Percentiles rank a stretch among this genome's conserved stretches.
Conservation (phyloP, 2,329 filamentous ascomycete genomes). For the Fusarium torulosum region DNA sequence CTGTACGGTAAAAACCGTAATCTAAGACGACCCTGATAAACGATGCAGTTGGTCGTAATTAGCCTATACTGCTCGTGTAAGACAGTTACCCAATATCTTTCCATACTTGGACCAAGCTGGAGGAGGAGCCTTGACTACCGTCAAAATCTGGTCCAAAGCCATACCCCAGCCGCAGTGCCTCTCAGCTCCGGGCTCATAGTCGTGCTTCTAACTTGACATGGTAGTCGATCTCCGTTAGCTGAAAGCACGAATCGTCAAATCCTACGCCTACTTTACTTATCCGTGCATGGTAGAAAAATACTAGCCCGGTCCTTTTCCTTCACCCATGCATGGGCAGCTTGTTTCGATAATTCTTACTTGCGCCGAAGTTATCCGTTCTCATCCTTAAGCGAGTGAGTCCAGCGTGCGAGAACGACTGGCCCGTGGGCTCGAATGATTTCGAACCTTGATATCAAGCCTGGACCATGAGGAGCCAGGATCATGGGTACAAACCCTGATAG, state of each 20-base stretch:
- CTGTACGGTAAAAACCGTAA: neutral
- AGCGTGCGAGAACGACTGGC: constrained; percentile 49
- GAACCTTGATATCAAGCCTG: constrained; percentile 28
- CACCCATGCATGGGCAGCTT: neutral
- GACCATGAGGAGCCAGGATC: constrained; percentile 26
- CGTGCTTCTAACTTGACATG: constrained; percentile 19
- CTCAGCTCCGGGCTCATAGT: constrained; percentile 8
- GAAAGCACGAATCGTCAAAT: constrained; percentile 5
- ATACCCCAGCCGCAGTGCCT: constrained; percentile 4
- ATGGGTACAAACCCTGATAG: constrained; percentile 25
- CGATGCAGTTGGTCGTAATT: neutral
- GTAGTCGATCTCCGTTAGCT: constrained; percentile 28
- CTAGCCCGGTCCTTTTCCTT: neutral
- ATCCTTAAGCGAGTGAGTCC: constrained; percentile 21
- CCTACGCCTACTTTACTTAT: neutral
- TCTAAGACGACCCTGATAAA: neutral
- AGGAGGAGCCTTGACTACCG: constrained; percentile 17
- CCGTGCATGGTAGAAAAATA: neutral
- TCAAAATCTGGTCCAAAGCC: neutral
- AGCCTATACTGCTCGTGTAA: neutral
- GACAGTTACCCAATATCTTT: too few relatives aligned
- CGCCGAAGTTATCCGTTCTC: constrained; percentile 29
- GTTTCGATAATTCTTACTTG: constrained; percentile 1
- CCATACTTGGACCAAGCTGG: neutral
- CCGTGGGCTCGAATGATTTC: constrained; percentile 43